Conservation (phyloP, 371 early-diverging fungal genomes). For the Parasitella parasitica region DNA sequence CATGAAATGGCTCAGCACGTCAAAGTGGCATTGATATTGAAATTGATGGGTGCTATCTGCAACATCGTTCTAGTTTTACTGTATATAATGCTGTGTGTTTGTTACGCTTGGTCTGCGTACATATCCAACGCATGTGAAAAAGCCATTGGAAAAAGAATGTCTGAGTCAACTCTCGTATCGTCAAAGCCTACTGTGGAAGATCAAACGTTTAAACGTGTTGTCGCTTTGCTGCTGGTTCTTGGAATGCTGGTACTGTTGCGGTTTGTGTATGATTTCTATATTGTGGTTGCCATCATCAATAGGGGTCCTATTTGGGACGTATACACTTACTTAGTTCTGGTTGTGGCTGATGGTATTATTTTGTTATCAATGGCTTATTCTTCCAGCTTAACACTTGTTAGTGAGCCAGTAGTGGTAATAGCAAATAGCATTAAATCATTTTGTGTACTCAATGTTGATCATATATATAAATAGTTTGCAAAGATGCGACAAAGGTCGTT, state of each 20-base stretch:
- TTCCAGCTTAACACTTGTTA: not conserved
- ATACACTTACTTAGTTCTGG: not conserved
- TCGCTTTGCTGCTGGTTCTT: not conserved
- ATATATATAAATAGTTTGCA: not conserved
- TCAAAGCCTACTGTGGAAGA: not conserved
- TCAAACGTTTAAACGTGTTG: not conserved
- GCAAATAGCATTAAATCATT: not conserved
- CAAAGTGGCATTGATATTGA: not conserved
- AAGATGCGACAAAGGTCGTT: not conserved
- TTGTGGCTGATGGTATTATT: constrained; percentile 5
- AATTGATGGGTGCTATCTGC: not conserved
- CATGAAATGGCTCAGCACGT: not conserved
- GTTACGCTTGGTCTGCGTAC: not conserved
- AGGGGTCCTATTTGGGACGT: constrained; percentile 8
- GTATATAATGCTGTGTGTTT: not conserved
- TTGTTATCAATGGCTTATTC: not conserved
- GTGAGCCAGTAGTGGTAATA: not conserved
- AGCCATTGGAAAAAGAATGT: not conserved
- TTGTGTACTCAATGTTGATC: not conserved
- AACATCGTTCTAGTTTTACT: not conserved
- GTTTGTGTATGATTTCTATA: constrained; percentile 7
- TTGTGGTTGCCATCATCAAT: not conserved
- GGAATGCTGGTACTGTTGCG: constrained; percentile 1
- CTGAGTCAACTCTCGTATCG: not conserved
- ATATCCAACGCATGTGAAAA: not conserved